Evolutionary conservation across 331 rosid genomes (phyloP), one percentile per base, ranked within the genome.

Genomic region (Rosa hybrid): DNA sequence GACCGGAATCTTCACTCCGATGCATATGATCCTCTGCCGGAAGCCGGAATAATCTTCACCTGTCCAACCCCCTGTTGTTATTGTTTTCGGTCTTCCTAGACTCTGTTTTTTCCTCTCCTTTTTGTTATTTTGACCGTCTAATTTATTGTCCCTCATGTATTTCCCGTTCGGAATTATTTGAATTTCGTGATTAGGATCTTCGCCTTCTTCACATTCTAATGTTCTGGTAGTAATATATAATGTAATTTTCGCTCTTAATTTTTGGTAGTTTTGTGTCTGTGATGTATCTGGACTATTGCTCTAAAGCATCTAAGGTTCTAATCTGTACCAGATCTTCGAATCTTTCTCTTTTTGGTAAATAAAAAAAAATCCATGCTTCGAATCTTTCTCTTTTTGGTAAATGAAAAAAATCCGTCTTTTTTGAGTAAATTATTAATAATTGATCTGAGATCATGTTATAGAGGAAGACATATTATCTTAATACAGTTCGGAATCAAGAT

Each of bases 21-120:
- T 94, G 98, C 98, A 92, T 71, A 90, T 92, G 98, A 84, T 94
- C 18, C 97, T 94, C 59, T 90, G 94, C 93, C 86, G 94, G 81
- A 94, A 94, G 83, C 98, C 97, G 1, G 81, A 77, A 59, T 57
- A 57, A 17, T 56, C 5, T 3, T 20, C 69, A 41, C 45, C 49
- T 3, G 74, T 72, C 68, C 57, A n/a, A 45, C 41, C 54, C 17
- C n/a, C 48, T 34, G 48, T 48, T 77, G 72, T 65, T 56, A 53
- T 84, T 77, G 77, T 71, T 48, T 7, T 77, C 38, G 12, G 30
- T 27, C 30, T 27, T 27, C 30, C 30, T 27, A 27, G 34, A 30
- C 34, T 30, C 3, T 30, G 34, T 30, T 30, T 30, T 30, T 30
- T 30, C 3, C 16, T 21, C 46, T 5, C 0, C 1, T 12, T 12